Base-by-base conservation (phyloP, 768 basidiomycete species). In the Naganishia onofrii region DNA sequence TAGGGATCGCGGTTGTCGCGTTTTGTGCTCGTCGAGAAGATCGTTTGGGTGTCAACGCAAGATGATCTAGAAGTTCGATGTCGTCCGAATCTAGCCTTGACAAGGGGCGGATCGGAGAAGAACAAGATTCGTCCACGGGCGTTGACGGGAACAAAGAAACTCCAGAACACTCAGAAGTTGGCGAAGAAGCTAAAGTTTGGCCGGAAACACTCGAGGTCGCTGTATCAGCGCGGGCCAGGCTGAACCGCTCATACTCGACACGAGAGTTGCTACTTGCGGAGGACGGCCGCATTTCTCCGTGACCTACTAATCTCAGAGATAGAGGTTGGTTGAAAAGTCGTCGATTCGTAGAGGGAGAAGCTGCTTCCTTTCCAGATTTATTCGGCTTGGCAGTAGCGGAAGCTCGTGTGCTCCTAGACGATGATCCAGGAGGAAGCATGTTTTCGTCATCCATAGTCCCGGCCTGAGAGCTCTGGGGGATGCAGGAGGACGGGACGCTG, bases 11-110 rank as follows among this genome's bases (percentile, higher is more conserved):
- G 3, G 48, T 28, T 8, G 38, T 13, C 10, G 48, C 4, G 21
- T 13, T 23, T 23, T 52, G 48, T 19, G 2, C 21, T 36, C 48
- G 46, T 15, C 65, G 46, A 34, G 52, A n/a, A 10, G 38, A 46
- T 53, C 65, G 4, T 44, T 66, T 66, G 34, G 65, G 65, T 21
- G 65, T 66, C 4, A 66, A 28, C 2, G 65, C 65, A 26, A 66
- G 65, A 9, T 51, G 29, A 21, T 28, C 46, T 15, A 66, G 23
- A 34, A 34, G 48, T 15, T 52, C 51, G 28, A 66, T 51, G 21
- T 66, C 65, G 19, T 66, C 65, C 19, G 65, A 54, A 17, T 51
- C 9, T 31, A 54, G 29, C 28, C 48, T n/a, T n/a, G 65, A 52
- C 10, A 54, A 21, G 9, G 46, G 38, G 6, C 21, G 12, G 26